Evolutionary conservation across 129 eudicot genomes (phyloP), one percentile per base, ranked within the genome.

Genomic region (Flaveria robusta): DNA sequence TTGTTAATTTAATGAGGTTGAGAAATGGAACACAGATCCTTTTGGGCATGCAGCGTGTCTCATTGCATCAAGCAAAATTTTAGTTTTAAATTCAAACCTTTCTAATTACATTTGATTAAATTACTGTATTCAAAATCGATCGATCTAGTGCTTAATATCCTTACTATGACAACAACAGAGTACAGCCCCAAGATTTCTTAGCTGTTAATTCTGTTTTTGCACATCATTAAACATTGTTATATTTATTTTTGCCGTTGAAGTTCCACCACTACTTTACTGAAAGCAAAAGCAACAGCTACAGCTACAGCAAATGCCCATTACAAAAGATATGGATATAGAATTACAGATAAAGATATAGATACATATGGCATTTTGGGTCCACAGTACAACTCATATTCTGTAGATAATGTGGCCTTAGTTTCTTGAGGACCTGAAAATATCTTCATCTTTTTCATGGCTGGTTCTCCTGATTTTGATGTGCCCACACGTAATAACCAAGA

Each of bases 361-460:
- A 68, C n/a, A 62, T 27, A 27, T 14, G 43, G 79, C 81, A 67
- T 60, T 76, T 77, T 77, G 79, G 91, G 91, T 24, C 85, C 89
- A 81, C 77, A n/a, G 16, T 27, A 67, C 84, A 74, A 82, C 75
- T 77, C 78, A 84, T 82, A 67, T 79, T 71, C 42, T 54, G n/a
- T 59, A 56, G 56, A 76, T 63, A 60, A 71, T 85, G 88, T 85
- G 88, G 92, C 83, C 83, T 68, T 54, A 56, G 63, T 68, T 84
- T 72, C 77, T 10, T 37, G 47, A 67, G 60, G 66, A 26, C 51
- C 68, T 42, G n/a, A 84, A 81, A 87, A 84, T 87, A 87, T 87
- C 91, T 75, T 41, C 11, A 65, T 77, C 85, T 77, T 86, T 86
- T 80, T 50, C 34, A 65, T 79, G 79, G 87, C 79, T 42, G 66